Evolutionary conservation across 129 eudicot genomes (phyloP).

Genomic region (carrot (Daucus carota)): DNA sequence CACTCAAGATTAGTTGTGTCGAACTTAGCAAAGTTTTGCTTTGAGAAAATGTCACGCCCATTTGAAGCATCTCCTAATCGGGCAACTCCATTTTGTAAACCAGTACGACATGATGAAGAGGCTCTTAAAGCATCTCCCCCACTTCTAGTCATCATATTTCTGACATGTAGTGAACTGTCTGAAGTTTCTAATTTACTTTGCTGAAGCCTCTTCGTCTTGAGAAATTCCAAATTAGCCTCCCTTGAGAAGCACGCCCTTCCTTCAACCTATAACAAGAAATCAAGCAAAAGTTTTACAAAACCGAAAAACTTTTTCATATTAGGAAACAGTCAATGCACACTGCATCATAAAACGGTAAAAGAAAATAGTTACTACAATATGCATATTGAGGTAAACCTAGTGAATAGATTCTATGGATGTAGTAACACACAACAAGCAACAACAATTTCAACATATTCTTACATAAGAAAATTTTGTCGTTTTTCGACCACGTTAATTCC

Average conservation of each 20-base stretch:
- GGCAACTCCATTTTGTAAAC: conserved; percentile 24
- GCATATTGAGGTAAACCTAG: conserved; percentile 19
- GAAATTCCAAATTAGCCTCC: conserved; percentile 65
- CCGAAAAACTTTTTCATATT: background rate
- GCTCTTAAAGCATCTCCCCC: conserved; percentile 76
- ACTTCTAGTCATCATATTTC: conserved; percentile 49
- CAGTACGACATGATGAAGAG: conserved; percentile 52
- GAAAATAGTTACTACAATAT: background rate
- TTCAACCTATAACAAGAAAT: conserved; percentile 57
- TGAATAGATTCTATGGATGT: background rate
- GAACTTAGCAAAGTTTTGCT: conserved; percentile 52
- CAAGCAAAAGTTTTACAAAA: conserved; percentile 6
- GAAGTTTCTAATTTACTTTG: conserved; percentile 40
- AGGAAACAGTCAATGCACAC: background rate
- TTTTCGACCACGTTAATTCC: background rate
- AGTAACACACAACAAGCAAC: background rate
- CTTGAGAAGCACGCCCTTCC: conserved; percentile 80
- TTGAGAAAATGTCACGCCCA: conserved; percentile 28
- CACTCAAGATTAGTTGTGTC: conserved; percentile 49
- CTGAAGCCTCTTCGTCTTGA: conserved; percentile 82
- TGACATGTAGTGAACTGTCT: conserved; percentile 24
- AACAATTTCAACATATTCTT: background rate
- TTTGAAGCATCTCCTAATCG: conserved; percentile 30
- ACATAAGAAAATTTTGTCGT: background rate
- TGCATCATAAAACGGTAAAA: background rate